Conservation (phyloP, 768 basidiomycete genomes). For the Hebeloma cylindrosporum region DNA sequence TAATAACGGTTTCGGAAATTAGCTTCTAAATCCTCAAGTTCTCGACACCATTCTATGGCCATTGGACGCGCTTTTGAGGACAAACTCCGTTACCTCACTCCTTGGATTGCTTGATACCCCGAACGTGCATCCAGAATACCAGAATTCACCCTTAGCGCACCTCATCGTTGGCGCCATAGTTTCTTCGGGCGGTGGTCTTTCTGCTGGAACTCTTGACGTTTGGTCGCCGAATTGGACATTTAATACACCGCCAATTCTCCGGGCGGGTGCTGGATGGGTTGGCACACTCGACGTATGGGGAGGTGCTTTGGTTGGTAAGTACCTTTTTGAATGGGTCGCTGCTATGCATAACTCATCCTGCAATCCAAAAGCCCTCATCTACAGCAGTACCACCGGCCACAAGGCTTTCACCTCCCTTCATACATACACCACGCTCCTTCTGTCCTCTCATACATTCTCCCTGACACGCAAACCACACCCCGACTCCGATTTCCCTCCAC, state of each 20-base stretch:
- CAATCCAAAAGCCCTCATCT: slow-evolving; percentile 27
- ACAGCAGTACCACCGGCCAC: slow-evolving; percentile 31
- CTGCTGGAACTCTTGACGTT: slow-evolving; percentile 42
- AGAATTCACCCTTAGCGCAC: slow-evolving; percentile 42
- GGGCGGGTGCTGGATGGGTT: slow-evolving; percentile 37
- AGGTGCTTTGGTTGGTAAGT: slow-evolving; percentile 45
- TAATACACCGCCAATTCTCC: slow-evolving; percentile 45
- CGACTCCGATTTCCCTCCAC: slow-evolving; percentile 22
- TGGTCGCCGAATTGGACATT: slow-evolving; percentile 48
- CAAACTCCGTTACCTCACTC: slow-evolving; percentile 38
- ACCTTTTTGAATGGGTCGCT: neutral
- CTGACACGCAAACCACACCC: slow-evolving; percentile 22
- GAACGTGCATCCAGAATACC: slow-evolving; percentile 35
- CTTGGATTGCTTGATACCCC: slow-evolving; percentile 35
- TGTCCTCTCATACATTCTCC: slow-evolving; percentile 19
- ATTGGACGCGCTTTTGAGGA: slow-evolving; percentile 48
- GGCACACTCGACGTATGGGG: slow-evolving; percentile 53
- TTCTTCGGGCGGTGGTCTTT: slow-evolving; percentile 45
- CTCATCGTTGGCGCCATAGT: slow-evolving; percentile 48
- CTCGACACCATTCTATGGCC: slow-evolving; percentile 49
- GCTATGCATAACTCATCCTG: neutral
- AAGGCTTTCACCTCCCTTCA: slow-evolving; percentile 29
- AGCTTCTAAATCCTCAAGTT: slow-evolving; percentile 33
- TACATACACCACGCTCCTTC: slow-evolving; percentile 20
- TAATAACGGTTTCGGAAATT: neutral